Base-by-base conservation (phyloP, 2,329 filamentous ascomycete species). In the Blumeria graminis region DNA sequence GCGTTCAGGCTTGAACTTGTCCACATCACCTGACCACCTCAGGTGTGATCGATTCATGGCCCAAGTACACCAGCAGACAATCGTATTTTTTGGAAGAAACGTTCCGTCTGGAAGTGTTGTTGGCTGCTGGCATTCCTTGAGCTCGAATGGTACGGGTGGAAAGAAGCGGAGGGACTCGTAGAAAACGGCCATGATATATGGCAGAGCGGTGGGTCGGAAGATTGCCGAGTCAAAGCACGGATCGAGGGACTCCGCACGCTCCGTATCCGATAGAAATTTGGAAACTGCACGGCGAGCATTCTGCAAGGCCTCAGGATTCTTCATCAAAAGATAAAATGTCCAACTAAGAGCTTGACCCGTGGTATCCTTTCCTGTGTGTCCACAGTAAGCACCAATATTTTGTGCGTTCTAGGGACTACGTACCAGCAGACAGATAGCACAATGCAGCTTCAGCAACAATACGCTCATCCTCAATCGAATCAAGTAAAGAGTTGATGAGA, bases 321-420 rank as follows among this genome's bases (percentile, higher is more conserved):
- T 70, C 67, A 80, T 75, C 11, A 83, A 68, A 1, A 78, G 69
- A 64, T 82, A 80, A 43, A 81, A 72, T 0, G 74, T 73, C 80
- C 80, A 83, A 0, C 79, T 81, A 10, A 83, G 66, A 1, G 76
- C 76, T 61, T 83, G 79, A 0, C 78, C 79, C 6, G 78, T 79
- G 0, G 80, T 82, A 62, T 83, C 80, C 57, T 78, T 70, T 14
- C 78, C 73, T 70, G 34, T 7, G 18, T 28, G 4, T 28, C 22
- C 22, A 28, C 22, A 28, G 22, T 28, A 28, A 28, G 22, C 22
- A 28, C 22, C 22, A 4, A 28, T 28, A 28, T 28, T 28, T 28
- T 28, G 22, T 28, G 22, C 2, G 22, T 28, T 28, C 22, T 4
- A 28, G 22, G 22, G 22, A 28, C 14, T n/a, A 56, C 58, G 28